A percentile compares a stretch with the other conserved stretches of the same genome.
phyloP scores from a whole-genome alignment of 2,329 filamentous ascomycete genomes.

The Fusarium poae region DNA sequence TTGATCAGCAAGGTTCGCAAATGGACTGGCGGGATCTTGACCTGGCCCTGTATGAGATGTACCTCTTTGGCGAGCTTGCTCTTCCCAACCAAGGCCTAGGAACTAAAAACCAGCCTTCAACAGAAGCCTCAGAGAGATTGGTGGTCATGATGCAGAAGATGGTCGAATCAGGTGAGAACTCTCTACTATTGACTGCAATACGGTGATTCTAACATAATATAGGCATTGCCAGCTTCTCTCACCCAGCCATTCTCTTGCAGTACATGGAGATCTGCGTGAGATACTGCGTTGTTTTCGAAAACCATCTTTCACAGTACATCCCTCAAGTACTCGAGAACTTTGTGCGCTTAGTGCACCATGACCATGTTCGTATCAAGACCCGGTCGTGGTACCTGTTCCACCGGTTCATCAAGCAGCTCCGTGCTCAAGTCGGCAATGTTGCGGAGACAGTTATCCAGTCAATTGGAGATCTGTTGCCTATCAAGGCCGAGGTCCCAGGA shows the following conservation, averaged over 20 bases:
- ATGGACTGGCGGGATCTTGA: slow-evolving; percentile 97
- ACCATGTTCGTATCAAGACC: slow-evolving; percentile 86
- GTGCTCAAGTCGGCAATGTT: slow-evolving; percentile 86
- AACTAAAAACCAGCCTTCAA: slow-evolving; percentile 84
- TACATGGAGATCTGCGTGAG: slow-evolving; percentile 99
- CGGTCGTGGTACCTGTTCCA: slow-evolving; percentile 98
- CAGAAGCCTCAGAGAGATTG: slow-evolving; percentile 82
- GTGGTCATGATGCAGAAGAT: slow-evolving; percentile 95
- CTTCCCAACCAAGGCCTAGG: slow-evolving; percentile 89
- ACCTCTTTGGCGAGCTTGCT: slow-evolving; percentile 93
- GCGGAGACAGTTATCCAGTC: slow-evolving; percentile 93
- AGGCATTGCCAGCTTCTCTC: slow-evolving; percentile 87
- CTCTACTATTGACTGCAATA: background rate
- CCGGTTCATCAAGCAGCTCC: slow-evolving; percentile 88
- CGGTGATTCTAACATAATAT: slow-evolving; percentile 40
- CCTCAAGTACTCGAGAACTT: slow-evolving; percentile 91
- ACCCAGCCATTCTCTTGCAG: slow-evolving; percentile 92
- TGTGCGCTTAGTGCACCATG: slow-evolving; percentile 88
- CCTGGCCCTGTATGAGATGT: slow-evolving; percentile 94
- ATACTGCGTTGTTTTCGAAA: slow-evolving; percentile 93
- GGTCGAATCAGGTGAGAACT: slow-evolving; percentile 85
- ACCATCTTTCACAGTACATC: slow-evolving; percentile 79
- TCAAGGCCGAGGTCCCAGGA: slow-evolving; percentile 88
- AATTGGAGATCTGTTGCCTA: slow-evolving; percentile 86
- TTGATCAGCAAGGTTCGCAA: slow-evolving; percentile 78